Conservation (phyloP, 208 protist genomes). For the Leishmania arabica region DNA sequence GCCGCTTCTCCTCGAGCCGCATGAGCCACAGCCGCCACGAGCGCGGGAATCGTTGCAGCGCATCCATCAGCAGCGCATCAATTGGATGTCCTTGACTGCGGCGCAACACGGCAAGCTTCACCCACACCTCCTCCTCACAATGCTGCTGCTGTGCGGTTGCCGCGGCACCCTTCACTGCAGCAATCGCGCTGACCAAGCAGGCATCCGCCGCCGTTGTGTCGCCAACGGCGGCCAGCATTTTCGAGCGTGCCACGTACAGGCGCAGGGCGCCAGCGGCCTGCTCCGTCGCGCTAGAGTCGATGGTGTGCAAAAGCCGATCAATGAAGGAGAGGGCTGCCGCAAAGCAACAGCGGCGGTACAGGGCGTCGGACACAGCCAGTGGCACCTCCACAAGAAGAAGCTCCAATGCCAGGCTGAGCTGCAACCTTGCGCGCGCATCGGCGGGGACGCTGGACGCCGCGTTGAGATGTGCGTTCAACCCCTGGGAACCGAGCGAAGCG, state of each 20-base stretch:
- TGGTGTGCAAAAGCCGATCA: conserved; percentile 4
- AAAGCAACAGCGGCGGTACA: conserved; percentile 17
- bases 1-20: conserved; percentile 48
- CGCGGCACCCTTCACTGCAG: not conserved
- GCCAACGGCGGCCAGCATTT: conserved; percentile 43
- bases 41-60: conserved; percentile 39
- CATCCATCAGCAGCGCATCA: conserved; percentile 20
- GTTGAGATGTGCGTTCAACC: not conserved
- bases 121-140: conserved; percentile 49
- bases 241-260: conserved; percentile 39
- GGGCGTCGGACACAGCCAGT: conserved; percentile 24
- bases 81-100: conserved; percentile 36
- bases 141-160: not conserved
- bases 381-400: conserved; percentile 29
- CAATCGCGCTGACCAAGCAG: conserved; percentile 36
- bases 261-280: conserved; percentile 7
- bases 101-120: conserved; percentile 64
- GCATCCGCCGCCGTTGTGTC: conserved; percentile 38
- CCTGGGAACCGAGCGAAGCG: not conserved
- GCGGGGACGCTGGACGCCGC: not conserved
- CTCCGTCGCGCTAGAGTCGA: not conserved
- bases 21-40: conserved; percentile 72
- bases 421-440: not conserved
- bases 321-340: conserved; percentile 14
- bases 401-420: not conserved